These are phyloP conservation scores for Hypoxylon lienhwacheense DNA, from an alignment of 495 filamentous ascomycete species.

Conservation along the genomic window DNA sequence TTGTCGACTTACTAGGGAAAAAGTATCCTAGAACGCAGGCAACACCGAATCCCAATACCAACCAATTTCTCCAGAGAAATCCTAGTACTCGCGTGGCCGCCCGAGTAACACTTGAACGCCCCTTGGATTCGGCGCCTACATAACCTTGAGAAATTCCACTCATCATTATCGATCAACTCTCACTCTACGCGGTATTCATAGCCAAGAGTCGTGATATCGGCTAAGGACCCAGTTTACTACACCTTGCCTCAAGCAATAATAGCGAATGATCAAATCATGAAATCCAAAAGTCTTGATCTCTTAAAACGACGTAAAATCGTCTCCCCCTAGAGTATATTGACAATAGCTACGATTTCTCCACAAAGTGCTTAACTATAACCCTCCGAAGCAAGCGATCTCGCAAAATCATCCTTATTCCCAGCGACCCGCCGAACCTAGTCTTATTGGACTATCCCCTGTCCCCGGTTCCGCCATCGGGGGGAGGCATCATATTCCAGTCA, in stretches of 20 bases:
- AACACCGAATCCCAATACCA: conserved; percentile 58
- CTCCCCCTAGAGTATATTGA: neutral
- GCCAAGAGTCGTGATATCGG: neutral
- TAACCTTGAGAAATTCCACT: neutral
- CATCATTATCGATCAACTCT: conserved; percentile 8
- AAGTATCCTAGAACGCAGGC: conserved; percentile 55
- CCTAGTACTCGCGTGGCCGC: conserved; percentile 22
- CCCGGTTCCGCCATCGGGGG: conserved; percentile 22
- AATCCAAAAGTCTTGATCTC: neutral
- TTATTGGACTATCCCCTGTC: conserved; percentile 22
- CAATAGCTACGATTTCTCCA: conserved; percentile 16
- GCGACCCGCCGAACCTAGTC: conserved; percentile 6
- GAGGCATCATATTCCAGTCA: conserved; percentile 8
- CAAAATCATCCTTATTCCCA: conserved; percentile 18
- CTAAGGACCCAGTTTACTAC: neutral
- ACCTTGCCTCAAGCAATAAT: neutral
- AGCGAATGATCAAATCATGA: neutral
- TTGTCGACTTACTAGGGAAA: conserved; percentile 46
- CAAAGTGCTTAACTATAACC: conserved; percentile 12
- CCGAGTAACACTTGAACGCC: conserved; percentile 17
- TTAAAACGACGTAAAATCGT: neutral
- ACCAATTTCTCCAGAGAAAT: conserved; percentile 58
- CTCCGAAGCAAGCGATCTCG: conserved; percentile 12
- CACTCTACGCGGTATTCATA: conserved; percentile 2
- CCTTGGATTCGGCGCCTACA: conserved; percentile 19